Evolutionary conservation across 306 rosid genomes (phyloP), one percentile per base, ranked within the genome.

Genomic region (Quercus wislizeni): DNA sequence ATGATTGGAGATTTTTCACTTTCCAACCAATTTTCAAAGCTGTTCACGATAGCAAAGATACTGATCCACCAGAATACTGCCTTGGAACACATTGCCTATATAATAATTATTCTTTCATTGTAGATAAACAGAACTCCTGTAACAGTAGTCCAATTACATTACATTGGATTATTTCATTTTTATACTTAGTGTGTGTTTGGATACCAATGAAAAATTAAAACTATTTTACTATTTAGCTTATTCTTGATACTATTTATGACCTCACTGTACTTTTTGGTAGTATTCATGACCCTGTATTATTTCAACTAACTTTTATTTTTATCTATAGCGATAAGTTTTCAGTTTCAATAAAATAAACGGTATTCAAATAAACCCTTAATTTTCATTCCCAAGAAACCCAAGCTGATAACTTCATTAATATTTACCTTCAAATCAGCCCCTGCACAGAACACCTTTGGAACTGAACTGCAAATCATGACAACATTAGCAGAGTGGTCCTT

Each of bases 401-500:
- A 74, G 14, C 19, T 4, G 1, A 43, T 35, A 67, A 70, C 69
- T 74, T 74, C 57, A 38, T 72, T 71, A 64, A 73, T 77, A 76
- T 18, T 18, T 28, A 80, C 89, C 86, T 89, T 89, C 73, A 91
- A 84, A 87, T 91, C 95, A 17, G 91, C 95, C 31, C 95, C 95
- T 9, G 93, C 93, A 73, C 95, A 91, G 67, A 82, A 91, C 67
- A 83, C 93, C 83, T 86, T 85, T 4, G 93, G 94, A 79, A 94
- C 96, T 52, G 85, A 90, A 78, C 97, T 94, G 72, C 85, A 61
- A 73, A 94, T 81, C 89, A 91, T 68, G 72, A 92, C 80, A 68
- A 94, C 95, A 76, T 87, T 91, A 54, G 87, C 91, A 58, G 83
- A 70, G 4, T 90, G 65, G 41, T 91, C 92, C 56, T 74, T 57